phyloP scores from a whole-genome alignment of 805 yeast species.

The Starmerella gropengiesseri region DNA sequence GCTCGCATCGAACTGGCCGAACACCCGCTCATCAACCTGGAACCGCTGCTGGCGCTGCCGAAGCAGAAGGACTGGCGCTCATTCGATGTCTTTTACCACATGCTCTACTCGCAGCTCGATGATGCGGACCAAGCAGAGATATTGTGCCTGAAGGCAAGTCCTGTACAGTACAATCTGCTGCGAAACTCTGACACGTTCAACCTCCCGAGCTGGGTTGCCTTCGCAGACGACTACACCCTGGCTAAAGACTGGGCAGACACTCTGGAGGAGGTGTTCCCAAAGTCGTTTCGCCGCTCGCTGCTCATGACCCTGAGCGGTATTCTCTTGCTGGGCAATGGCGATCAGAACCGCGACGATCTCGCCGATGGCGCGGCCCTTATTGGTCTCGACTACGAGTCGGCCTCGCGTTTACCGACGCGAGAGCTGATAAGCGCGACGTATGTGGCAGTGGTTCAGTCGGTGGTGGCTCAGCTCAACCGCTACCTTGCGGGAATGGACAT shows the following conservation, averaged over 20 bases:
- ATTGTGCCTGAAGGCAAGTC: conserved; percentile 26
- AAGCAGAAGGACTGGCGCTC: conserved; percentile 24
- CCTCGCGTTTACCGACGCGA: conserved; percentile 24
- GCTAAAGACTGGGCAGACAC: conserved; percentile 36
- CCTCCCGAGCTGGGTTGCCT: conserved; percentile 30
- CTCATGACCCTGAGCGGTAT: conserved; percentile 32
- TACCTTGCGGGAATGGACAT: conserved; percentile 29
- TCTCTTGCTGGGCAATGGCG: conserved; percentile 30
- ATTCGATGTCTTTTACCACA: conserved; percentile 32
- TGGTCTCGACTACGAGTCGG: conserved; percentile 30
- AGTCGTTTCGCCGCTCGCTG: conserved; percentile 29
- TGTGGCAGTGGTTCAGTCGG: conserved; percentile 27
- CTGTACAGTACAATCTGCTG: conserved; percentile 27
- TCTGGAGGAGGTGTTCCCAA: conserved; percentile 29
- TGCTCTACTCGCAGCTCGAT: conserved; percentile 28
- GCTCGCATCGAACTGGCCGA: conserved; percentile 26
- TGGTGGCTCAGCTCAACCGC: conserved; percentile 29
- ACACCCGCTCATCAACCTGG: conserved; percentile 27
- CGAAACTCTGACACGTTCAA: conserved; percentile 25
- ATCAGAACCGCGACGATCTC: conserved; percentile 25
- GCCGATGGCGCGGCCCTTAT: conserved; percentile 35
- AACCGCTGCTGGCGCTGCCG: conserved; percentile 28
- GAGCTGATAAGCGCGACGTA: conserved; percentile 31
- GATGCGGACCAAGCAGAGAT: conserved; percentile 21
- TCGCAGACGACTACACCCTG: conserved; percentile 32